phyloP scores from a whole-genome alignment of 257 asterid species.

The Marsdenia floribunda region DNA sequence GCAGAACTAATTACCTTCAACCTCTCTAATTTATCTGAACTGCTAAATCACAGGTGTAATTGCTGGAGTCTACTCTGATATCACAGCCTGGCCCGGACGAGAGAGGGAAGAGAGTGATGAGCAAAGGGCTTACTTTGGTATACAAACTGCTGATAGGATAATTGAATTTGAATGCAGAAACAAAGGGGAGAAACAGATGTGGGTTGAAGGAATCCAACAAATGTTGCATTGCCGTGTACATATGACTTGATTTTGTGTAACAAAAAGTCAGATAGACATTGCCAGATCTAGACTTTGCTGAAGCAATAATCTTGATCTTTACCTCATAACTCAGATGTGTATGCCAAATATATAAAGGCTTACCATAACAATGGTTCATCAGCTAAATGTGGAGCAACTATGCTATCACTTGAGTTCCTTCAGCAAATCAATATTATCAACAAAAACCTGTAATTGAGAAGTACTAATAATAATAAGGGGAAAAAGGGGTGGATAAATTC shows the following conservation, averaged over 20 bases:
- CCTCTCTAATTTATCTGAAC: conserved; percentile 8
- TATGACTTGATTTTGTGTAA: conserved; percentile 22
- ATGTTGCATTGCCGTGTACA: conserved; percentile 52
- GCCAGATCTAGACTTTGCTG: conserved; percentile 7
- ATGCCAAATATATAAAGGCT: background rate
- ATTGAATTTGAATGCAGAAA: conserved; percentile 74
- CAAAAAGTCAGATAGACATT: conserved; percentile 7
- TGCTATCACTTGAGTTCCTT: conserved; percentile 40
- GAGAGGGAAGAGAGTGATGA: conserved; percentile 38
- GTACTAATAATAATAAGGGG: background rate
- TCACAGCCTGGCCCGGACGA: conserved; percentile 73
- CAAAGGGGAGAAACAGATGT: conserved; percentile 60
- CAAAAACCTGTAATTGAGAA: conserved; percentile 39
- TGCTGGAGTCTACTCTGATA: conserved; percentile 46
- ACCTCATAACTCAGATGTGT: background rate
- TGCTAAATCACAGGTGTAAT: conserved; percentile 40
- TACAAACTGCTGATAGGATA: conserved; percentile 68
- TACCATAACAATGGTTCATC: background rate
- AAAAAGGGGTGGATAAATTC: background rate
- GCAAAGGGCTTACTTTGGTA: conserved; percentile 64
- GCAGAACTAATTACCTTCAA: background rate
- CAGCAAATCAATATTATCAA: conserved; percentile 42
- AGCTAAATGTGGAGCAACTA: background rate
- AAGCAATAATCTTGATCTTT: background rate
- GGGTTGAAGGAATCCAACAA: conserved; percentile 76